These are phyloP conservation scores for Stereocaulon alpinum DNA, from an alignment of 495 filamentous ascomycete species.

Conservation along the genomic window DNA sequence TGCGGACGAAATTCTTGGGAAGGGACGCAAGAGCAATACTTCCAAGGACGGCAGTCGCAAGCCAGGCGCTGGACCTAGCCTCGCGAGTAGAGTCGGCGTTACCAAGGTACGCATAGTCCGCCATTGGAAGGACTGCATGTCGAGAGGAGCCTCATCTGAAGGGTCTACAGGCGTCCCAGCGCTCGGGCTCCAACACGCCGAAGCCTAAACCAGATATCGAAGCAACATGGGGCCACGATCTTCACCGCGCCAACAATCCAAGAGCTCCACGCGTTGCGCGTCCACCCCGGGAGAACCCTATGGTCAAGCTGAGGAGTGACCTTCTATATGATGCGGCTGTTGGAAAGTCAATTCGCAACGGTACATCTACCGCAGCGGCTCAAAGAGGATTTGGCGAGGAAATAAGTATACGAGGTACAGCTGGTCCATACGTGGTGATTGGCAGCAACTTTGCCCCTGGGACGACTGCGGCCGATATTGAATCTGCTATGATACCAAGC, in stretches of 20 bases:
- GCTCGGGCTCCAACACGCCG: slow-evolving; percentile 33
- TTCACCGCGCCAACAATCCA: slow-evolving; percentile 9
- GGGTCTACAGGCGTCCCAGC: slow-evolving; percentile 27
- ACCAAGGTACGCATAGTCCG: slow-evolving; percentile 44
- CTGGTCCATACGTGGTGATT: slow-evolving; percentile 72
- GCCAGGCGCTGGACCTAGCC: slow-evolving; percentile 39
- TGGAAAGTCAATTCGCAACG: slow-evolving; percentile 23
- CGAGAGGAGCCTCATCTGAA: neutral
- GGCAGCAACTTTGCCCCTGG: slow-evolving; percentile 86
- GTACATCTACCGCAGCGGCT: slow-evolving; percentile 17
- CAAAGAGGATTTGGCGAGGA: slow-evolving; percentile 33
- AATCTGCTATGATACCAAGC: slow-evolving; percentile 66
- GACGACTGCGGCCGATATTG: slow-evolving; percentile 89
- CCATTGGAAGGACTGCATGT: neutral
- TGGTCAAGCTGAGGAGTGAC: slow-evolving; percentile 32
- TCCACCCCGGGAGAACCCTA: slow-evolving; percentile 25
- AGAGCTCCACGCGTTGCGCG: slow-evolving; percentile 22
- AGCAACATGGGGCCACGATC: slow-evolving; percentile 16
- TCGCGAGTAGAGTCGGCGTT: slow-evolving; percentile 68
- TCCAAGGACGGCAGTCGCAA: slow-evolving; percentile 40
- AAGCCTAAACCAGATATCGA: slow-evolving; percentile 27
- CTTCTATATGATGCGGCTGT: slow-evolving; percentile 31
- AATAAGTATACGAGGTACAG: slow-evolving; percentile 68
- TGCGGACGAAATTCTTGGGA: slow-evolving; percentile 60
- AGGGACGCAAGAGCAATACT: slow-evolving; percentile 49